Evolutionary conservation across 176 grass and related monocot genomes (phyloP), one percentile per base, ranked within the genome.

Genomic region (Cocos nucifera): DNA sequence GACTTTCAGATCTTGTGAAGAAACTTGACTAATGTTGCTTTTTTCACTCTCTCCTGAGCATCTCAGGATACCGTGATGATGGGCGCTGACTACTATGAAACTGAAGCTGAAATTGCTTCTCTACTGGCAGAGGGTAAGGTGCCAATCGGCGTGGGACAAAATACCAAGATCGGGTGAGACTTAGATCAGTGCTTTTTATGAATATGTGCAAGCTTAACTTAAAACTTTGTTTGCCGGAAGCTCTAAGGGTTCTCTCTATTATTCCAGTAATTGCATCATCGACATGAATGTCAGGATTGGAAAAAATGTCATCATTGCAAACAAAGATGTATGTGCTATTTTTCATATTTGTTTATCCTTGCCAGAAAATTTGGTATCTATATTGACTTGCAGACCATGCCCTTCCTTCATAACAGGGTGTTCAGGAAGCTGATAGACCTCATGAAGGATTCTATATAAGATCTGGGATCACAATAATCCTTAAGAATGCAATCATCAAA

Each of bases 211-310:
- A 44, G 2, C 35, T 44, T 44, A 44, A 44, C 35, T 44, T 39
- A 10, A 39, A 30, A 30, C 4, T 39, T 14, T 44, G 35, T 44
- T 12, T 44, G 35, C 8, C 2, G 10, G 35, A 3, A 61, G 4
- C 25, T 58, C 53, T 81, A 17, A 73, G 5, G 57, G 22, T 12
- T 57, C 64, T 49, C 2, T 49, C 6, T 70, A 19, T 49, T 62
- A 22, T 60, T 74, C 16, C 30, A 88, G 89, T 64, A 82, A 88
- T 49, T 94, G 89, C 25, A 94, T 94, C 55, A 85, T 94, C 5
- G 89, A 95, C 64, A 85, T 82, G 75, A 88, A 95, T 58, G 89
- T 84, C 1, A 85, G 84, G 57, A 77, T 95, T 0, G 84, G 89
- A 1, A 82, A 62, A 69, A 70, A 95, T 19, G 78, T 85, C 32